These are phyloP conservation scores for Aspergillus hiratsukae DNA, from an alignment of 2,329 filamentous ascomycete species.

Conservation along the genomic window DNA sequence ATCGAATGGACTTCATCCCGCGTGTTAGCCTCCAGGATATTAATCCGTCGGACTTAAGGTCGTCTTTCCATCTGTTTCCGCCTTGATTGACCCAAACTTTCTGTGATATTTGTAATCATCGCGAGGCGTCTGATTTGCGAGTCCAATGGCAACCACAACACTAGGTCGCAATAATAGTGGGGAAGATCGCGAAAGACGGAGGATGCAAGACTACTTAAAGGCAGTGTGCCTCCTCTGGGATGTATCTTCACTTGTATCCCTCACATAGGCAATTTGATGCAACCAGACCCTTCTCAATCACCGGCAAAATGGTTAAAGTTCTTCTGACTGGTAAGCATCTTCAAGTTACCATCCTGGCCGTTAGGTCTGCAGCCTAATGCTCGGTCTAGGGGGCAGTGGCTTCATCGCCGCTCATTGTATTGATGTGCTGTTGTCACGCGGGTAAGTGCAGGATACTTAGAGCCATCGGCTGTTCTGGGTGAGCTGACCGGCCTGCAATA, in stretches of 20 bases:
- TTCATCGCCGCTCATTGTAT: conserved; percentile 65
- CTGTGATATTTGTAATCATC: conserved; percentile 1
- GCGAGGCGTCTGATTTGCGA: neutral
- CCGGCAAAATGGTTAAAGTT: conserved; percentile 35
- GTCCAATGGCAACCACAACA: neutral
- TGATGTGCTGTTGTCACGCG: conserved; percentile 53
- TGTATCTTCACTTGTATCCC: neutral
- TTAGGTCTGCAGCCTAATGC: conserved; percentile 10
- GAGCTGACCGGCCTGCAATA: conserved; percentile 8
- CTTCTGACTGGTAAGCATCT: conserved; percentile 31
- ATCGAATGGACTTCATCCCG: neutral
- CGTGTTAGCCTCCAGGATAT: neutral
- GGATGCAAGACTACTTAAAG: neutral
- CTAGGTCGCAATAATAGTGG: neutral
- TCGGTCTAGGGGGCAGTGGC: conserved; percentile 52
- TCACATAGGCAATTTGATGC: neutral
- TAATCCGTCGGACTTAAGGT: neutral
- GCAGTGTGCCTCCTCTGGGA: neutral
- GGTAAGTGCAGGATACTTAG: conserved; percentile 27
- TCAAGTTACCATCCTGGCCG: neutral
- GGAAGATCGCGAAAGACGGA: neutral
- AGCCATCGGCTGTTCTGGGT: neutral
- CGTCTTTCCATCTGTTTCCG: neutral
- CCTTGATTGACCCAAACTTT: neutral
- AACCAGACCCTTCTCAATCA: neutral